Evolutionary conservation across 345 rosid species (phyloP).

Genomic region (Litchi chinensis): DNA sequence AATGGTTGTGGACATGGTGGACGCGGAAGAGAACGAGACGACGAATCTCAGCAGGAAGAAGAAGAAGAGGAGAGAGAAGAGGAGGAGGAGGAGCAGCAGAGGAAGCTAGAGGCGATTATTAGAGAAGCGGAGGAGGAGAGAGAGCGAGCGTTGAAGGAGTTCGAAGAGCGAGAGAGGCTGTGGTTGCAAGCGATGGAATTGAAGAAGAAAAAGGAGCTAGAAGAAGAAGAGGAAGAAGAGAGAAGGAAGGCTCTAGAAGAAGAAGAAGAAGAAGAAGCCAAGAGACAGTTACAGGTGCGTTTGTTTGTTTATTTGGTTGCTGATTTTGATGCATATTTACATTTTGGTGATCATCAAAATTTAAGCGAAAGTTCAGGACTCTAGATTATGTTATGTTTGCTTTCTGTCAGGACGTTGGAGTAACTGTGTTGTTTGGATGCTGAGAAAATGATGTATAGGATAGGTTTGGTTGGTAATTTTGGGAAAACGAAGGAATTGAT

Average conservation of each 20-base stretch:
- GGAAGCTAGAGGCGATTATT: constrained; percentile 49
- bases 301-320: not conserved
- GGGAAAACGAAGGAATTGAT: not conserved
- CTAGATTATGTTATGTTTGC: not conserved
- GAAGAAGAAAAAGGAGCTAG: constrained; percentile 54
- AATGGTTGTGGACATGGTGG: not conserved
- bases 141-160: constrained; percentile 67
- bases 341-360: too few species aligned
- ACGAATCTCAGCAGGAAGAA: constrained; percentile 52
- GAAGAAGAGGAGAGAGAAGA: constrained; percentile 62
- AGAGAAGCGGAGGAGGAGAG: constrained; percentile 60
- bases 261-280: constrained; percentile 35
- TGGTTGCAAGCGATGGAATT: constrained; percentile 70
- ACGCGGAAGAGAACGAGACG: constrained; percentile 19
- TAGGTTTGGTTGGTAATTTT: not conserved
- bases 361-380: too few species aligned
- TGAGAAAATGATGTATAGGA: constrained; percentile 3
- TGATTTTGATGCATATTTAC: not conserved
- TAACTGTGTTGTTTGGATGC: not conserved
- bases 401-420: not conserved
- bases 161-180: constrained; percentile 74
- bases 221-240: constrained; percentile 47
- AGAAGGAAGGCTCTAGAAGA: constrained; percentile 43
- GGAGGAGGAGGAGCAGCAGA: constrained; percentile 65
- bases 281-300: constrained; percentile 1